Base-by-base conservation (phyloP, 2,329 filamentous ascomycete genomes). In the Monosporascus sp. region DNA sequence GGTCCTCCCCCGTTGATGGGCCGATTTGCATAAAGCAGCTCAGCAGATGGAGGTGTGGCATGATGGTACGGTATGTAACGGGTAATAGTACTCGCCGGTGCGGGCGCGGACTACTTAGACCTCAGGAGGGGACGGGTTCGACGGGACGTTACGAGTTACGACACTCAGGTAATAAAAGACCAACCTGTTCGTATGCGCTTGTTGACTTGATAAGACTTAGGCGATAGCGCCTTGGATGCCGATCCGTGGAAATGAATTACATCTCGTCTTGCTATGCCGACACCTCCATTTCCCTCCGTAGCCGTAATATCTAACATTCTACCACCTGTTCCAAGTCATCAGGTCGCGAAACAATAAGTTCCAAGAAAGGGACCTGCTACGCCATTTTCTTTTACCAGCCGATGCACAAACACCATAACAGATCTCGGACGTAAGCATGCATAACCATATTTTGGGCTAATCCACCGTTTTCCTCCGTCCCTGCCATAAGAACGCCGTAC, bases 161-260 rank as follows among this genome's bases (percentile, higher is more conserved):
- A 48, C n/a, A n/a, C 3, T 26, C 20, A 37, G 45, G 26, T 49
- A 52, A 35, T 52, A 46, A 55, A 50, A 9, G 35, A 41, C 22
- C 40, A 35, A 14, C 5, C 11, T 14, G 9, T 35, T 35, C 9
- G 11, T 35, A 8, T 31, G 28, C 14, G 28, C 28, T 31, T 31
- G 11, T 31, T 31, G 11, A 31, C 28, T 31, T 31, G 31, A 35
- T 14, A 43, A 15, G 24, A 20, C 14, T 24, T 24, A 43, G 18
- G 40, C 18, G 40, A 14, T 43, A 43, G 40, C 40, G 18, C 18
- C 24, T 35, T 35, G 31, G 31, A 35, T 35, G 5, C 11, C 4
- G 31, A 35, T 14, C 31, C 11, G 1, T 5, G 31, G 31, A 14
- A 3, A 35, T 35, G 31, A 35, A 35, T 35, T 35, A 5, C 31